Percentiles rank a stretch among this genome's conserved stretches.
Evolutionary conservation across 2,329 filamentous ascomycete species (phyloP).

Genomic region (Cercospora zeina): DNA sequence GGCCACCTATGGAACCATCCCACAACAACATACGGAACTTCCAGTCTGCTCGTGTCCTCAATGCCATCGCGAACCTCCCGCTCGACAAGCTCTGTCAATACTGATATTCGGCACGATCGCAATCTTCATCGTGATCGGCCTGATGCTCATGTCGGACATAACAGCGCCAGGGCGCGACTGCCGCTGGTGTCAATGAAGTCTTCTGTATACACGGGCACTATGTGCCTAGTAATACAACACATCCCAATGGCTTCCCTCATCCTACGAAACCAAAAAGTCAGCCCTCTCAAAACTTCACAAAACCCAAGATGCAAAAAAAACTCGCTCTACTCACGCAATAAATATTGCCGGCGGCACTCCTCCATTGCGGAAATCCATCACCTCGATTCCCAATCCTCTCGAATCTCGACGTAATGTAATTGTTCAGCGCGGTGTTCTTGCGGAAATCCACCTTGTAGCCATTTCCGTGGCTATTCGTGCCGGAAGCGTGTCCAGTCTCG

Average conservation of each 20-base stretch:
- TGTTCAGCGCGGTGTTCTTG: slow-evolving; percentile 17
- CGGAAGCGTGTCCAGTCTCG: slow-evolving; percentile 17
- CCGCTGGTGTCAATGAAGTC: not conserved
- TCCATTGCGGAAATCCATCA: slow-evolving; percentile 19
- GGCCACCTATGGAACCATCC: slow-evolving; percentile 1
- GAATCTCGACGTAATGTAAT: slow-evolving; percentile 15
- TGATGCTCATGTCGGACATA: not conserved
- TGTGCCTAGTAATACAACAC: slow-evolving; percentile 16
- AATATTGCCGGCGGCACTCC: slow-evolving; percentile 13
- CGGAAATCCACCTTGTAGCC: slow-evolving; percentile 21
- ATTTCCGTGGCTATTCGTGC: slow-evolving; percentile 17
- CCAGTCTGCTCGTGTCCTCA: not conserved
- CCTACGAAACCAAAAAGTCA: slow-evolving; percentile 7
- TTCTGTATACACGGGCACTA: not conserved
- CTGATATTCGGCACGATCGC: slow-evolving; percentile 4
- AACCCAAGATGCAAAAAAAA: not conserved
- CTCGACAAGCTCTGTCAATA: not conserved
- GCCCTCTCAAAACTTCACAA: not conserved
- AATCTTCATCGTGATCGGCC: not conserved
- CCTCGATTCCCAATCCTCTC: slow-evolving; percentile 14
- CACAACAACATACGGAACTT: not conserved
- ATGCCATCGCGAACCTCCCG: not conserved
- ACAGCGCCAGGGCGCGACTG: not conserved
- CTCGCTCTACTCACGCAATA: slow-evolving; percentile 9
- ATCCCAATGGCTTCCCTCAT: slow-evolving; percentile 19